A percentile compares a stretch with the other conserved stretches of the same genome.
Evolutionary conservation across 2,329 filamentous ascomycete genomes (phyloP).

Genomic region (Trichophyton benhamiae): DNA sequence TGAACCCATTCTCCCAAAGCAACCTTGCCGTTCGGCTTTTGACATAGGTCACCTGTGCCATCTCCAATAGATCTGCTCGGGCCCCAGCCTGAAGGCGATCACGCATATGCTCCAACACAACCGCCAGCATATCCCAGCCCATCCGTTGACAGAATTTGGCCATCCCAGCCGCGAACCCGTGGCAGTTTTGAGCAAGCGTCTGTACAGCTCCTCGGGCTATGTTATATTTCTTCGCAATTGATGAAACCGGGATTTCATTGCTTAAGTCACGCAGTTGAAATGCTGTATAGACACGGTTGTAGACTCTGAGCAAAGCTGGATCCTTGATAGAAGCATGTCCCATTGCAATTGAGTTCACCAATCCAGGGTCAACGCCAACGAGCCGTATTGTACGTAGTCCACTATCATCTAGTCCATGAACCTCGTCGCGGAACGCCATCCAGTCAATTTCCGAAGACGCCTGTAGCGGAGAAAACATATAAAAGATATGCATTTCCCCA

Average conservation of each 20-base stretch:
- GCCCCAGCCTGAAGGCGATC: slow-evolving; percentile 63
- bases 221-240: slow-evolving; percentile 58
- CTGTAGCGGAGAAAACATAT: slow-evolving; percentile 63
- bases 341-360: slow-evolving; percentile 56
- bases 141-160: slow-evolving; percentile 68
- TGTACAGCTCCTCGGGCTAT: slow-evolving; percentile 59
- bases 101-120: slow-evolving; percentile 61
- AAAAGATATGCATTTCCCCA: slow-evolving; percentile 67
- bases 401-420: slow-evolving; percentile 59
- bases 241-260: slow-evolving; percentile 60
- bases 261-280: slow-evolving; percentile 68
- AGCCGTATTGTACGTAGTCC: slow-evolving; percentile 56
- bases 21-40: slow-evolving; percentile 64
- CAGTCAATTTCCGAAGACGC: slow-evolving; percentile 49
- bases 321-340: slow-evolving; percentile 52
- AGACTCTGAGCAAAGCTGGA: slow-evolving; percentile 48
- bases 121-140: slow-evolving; percentile 62
- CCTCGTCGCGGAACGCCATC: slow-evolving; percentile 58
- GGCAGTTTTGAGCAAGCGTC: slow-evolving; percentile 59
- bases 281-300: slow-evolving; percentile 61
- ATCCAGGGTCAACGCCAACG: slow-evolving; percentile 54
- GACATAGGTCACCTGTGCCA: slow-evolving; percentile 60
- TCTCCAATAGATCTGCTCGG: slow-evolving; percentile 54
- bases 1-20: slow-evolving; percentile 67
- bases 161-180: slow-evolving; percentile 67